Percentiles rank a stretch among this genome's conserved stretches.
Conservation (phyloP, 306 rosid genomes). For the Quercus wislizeni region DNA sequence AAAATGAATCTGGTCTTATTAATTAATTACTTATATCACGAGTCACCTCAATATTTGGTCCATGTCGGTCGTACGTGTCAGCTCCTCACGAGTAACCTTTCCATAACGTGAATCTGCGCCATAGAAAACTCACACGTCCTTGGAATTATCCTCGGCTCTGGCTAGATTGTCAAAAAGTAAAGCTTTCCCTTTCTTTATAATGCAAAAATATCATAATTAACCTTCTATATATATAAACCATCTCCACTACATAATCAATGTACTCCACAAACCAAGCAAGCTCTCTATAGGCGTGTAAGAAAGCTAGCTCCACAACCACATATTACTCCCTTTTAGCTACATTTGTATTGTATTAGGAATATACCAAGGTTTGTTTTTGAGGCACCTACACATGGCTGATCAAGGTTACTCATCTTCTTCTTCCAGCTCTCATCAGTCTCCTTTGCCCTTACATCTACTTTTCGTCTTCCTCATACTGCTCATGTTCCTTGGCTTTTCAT, state of each 20-base stretch:
- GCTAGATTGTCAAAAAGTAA: conserved; percentile 7
- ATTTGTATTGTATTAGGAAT: no score
- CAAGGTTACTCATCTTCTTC: conserved; percentile 14
- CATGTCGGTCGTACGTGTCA: conserved; percentile 52
- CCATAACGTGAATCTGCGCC: conserved; percentile 23
- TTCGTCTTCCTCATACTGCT: conserved; percentile 54
- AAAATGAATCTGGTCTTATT: not conserved
- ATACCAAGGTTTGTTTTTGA: no score
- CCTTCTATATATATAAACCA: conserved; percentile 35
- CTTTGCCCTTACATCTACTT: conserved; percentile 56
- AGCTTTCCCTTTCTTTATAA: not conserved
- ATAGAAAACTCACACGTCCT: conserved; percentile 28
- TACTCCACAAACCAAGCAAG: not conserved
- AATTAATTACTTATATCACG: not conserved
- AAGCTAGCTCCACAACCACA: no score
- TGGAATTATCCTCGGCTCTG: not conserved
- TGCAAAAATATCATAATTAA: no score
- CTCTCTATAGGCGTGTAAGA: no score
- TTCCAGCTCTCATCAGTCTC: conserved; percentile 31
- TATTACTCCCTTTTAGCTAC: no score
- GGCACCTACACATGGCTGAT: conserved; percentile 27
- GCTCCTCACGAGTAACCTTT: conserved; percentile 2
- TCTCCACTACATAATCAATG: not conserved
- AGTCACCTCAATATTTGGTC: conserved; percentile 1
- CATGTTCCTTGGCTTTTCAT: conserved; percentile 56